phyloP scores from a whole-genome alignment of 2,329 filamentous ascomycete species.

The Endocalyx cinctus region DNA sequence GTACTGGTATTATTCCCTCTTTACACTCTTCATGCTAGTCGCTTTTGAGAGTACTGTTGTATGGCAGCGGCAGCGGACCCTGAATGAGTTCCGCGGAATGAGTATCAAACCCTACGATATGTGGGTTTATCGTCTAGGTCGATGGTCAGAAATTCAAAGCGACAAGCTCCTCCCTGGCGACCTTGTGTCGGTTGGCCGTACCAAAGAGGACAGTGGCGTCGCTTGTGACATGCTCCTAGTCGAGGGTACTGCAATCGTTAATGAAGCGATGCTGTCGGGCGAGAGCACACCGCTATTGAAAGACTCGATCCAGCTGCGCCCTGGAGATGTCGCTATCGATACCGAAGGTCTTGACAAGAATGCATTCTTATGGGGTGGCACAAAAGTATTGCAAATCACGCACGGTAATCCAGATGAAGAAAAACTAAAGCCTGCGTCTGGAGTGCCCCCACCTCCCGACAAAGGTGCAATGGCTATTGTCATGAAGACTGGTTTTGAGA shows the following conservation, averaged over 20 bases:
- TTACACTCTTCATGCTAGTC: slow-evolving; percentile 98
- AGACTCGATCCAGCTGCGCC: slow-evolving; percentile 88
- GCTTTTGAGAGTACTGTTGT: slow-evolving; percentile 97
- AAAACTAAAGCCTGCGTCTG: slow-evolving; percentile 65
- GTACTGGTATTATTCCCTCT: slow-evolving; percentile 99
- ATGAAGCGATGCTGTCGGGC: slow-evolving; percentile 98
- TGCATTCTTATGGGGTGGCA: slow-evolving; percentile 92
- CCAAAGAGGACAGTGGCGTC: slow-evolving; percentile 94
- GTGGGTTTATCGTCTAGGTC: slow-evolving; percentile 81
- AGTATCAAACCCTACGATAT: slow-evolving; percentile 98
- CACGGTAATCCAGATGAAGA: slow-evolving; percentile 78
- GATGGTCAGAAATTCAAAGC: slow-evolving; percentile 84
- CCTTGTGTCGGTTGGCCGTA: slow-evolving; percentile 84
- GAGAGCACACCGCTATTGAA: slow-evolving; percentile 97
- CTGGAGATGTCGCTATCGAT: slow-evolving; percentile 74
- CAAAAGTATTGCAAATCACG: slow-evolving; percentile 93
- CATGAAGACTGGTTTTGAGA: slow-evolving; percentile 97
- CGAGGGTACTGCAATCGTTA: slow-evolving; percentile 94
- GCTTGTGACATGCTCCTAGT: slow-evolving; percentile 96
- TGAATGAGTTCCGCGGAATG: slow-evolving; percentile 97
- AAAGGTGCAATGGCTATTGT: slow-evolving; percentile 92
- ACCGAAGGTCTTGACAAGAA: slow-evolving; percentile 94
- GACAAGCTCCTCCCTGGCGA: slow-evolving; percentile 92
- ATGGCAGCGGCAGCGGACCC: slow-evolving; percentile 94
- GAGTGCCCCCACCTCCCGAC: slow-evolving; percentile 81